These are phyloP conservation scores for Melocanna baccifera DNA, from an alignment of 176 grass and related monocot species.

Conservation along the genomic window DNA sequence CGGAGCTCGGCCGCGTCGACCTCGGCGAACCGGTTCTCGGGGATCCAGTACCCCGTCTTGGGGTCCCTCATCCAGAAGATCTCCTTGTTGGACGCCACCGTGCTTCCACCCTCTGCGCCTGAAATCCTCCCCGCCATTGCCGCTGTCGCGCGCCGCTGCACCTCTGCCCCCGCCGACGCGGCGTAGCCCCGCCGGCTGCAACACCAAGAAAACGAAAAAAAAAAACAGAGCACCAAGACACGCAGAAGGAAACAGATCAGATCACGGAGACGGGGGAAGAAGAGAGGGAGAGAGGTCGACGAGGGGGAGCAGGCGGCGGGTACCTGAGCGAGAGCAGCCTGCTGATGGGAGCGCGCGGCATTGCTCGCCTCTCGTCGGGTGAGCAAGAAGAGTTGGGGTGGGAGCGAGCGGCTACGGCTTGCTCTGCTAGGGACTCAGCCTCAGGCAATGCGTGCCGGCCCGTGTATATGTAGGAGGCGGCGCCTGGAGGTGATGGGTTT, in stretches of 20 bases:
- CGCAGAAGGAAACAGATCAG: not conserved
- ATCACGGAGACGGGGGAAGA: not conserved
- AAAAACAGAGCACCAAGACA: not conserved
- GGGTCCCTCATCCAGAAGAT: conserved; percentile 68
- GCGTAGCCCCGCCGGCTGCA: conserved; percentile 33
- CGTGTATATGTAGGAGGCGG: not conserved
- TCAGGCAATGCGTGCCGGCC: not conserved
- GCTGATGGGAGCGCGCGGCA: not conserved
- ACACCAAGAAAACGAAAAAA: not conserved
- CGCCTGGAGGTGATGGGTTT: not conserved
- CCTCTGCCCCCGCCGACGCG: not conserved
- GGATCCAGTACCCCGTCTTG: conserved; percentile 49
- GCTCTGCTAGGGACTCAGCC: not conserved
- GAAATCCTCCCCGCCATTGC: not conserved
- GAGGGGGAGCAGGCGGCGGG: not conserved
- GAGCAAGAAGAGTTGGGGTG: not conserved
- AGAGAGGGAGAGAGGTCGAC: not conserved
- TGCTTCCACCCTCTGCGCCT: not conserved
- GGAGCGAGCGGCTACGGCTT: not conserved
- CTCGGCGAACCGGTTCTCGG: conserved; percentile 49
- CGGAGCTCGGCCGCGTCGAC: conserved; percentile 50
- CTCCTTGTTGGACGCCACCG: not conserved
- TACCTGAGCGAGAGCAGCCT: not conserved
- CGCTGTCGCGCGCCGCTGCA: not conserved
- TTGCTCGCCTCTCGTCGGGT: not conserved